A percentile compares a stretch with the other conserved stretches of the same genome.
Evolutionary conservation across 192 early-diverging fungal species (phyloP).

Genomic region (Chytriomyces sp.): DNA sequence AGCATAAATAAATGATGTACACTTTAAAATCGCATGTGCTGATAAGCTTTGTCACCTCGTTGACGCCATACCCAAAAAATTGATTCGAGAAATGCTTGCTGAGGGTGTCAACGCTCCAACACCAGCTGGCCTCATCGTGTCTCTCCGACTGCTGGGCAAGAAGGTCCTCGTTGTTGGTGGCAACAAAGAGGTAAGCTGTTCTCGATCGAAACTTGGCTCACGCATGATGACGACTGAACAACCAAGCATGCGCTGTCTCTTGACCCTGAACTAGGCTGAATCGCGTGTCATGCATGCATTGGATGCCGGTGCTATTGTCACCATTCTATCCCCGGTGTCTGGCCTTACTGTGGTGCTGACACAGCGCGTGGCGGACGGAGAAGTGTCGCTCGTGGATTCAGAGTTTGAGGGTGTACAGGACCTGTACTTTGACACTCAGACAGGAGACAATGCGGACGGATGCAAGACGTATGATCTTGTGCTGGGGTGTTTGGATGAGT

Average conservation of each 20-base stretch:
- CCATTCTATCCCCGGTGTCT: slow-evolving; percentile 69
- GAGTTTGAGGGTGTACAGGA: slow-evolving; percentile 53
- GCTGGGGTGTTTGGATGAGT: slow-evolving; percentile 24
- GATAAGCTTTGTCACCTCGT: too few relatives aligned
- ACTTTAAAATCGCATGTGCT: too few relatives aligned
- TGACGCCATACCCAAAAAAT: too few relatives aligned
- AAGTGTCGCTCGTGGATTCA: slow-evolving; percentile 57
- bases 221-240: not conserved
- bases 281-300: slow-evolving; percentile 80
- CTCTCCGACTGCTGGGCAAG: slow-evolving; percentile 75
- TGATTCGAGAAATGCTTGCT: too few relatives aligned
- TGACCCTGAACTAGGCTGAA: slow-evolving; percentile 53
- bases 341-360: slow-evolving; percentile 67
- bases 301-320: slow-evolving; percentile 80
- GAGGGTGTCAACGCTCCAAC: not conserved
- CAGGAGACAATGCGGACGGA: not conserved
- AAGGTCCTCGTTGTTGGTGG: slow-evolving; percentile 92
- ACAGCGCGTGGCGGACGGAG: slow-evolving; percentile 58
- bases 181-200: slow-evolving; percentile 59
- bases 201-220: not conserved
- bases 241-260: too few relatives aligned
- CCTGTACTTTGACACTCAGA: slow-evolving; percentile 36
- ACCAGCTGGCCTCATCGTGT: slow-evolving; percentile 64
- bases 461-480: slow-evolving; percentile 3
- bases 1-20: not conserved